Evolutionary conservation across 208 protist genomes (phyloP), one percentile per base, ranked within the genome.

Genomic region (Trypanosoma cruzi): DNA sequence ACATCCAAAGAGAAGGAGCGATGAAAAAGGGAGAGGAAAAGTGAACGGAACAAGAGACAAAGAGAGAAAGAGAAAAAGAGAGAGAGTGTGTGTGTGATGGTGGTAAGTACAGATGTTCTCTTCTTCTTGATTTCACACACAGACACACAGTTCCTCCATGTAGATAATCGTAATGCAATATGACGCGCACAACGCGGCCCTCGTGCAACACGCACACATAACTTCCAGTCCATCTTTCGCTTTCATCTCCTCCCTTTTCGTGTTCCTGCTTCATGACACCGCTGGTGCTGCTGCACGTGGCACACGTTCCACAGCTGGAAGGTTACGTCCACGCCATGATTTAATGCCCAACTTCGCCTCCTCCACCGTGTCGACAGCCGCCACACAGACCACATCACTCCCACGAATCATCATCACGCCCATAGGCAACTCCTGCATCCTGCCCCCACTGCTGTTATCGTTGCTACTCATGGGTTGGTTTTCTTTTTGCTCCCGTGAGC

Each of bases 381-480:
- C 85, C 10, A 96, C 80, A 40, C 77, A 75, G 42, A 96, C 84
- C 1, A 96, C 75, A 68, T 92, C 84, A 18, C 80, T 67, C 2
- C 90, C 90, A 31, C 90, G 82, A 37, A 92, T 67, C 81, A 96
- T 82, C 64, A 92, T 54, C n/a, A 88, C 84, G 7, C 90, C 90
- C 16, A 92, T 44, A 1, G 53, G 36, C 24, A 73, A 68, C 57
- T 95, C 86, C 67, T 86, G 75, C 59, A 90, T 73, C 66, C 36
- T 50, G 22, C 29, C 61, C 7, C 48, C 54, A n/a, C 29, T 29
- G 1, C 24, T 18, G 31, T 26, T 34, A 29, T 40, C 34, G 20
- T 64, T 58, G 28, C 57, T 24, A 40, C 34, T 54, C 26, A 5
- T 24, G 0, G 8, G n/a, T n/a, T 16, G 46, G 40, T 36, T 20